Conservation (phyloP, 805 yeast species). For the Metschnikowia corniflorae region DNA sequence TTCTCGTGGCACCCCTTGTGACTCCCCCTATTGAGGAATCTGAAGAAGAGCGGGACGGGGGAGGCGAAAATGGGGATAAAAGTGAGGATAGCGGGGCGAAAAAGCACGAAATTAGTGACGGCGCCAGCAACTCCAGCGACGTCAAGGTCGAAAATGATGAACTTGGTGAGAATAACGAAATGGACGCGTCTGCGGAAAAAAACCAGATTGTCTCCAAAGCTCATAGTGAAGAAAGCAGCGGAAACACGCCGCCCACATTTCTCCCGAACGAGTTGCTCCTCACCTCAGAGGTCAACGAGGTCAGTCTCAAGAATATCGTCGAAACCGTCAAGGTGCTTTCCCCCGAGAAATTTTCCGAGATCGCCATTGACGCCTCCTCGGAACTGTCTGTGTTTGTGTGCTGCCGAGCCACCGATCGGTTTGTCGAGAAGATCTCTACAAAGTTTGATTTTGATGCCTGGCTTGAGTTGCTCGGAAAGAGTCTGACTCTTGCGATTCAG, state of each 20-base stretch:
- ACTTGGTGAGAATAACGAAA: not conserved
- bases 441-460: conserved; percentile 39
- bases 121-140: conserved; percentile 6
- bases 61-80: not conserved
- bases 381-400: conserved; percentile 34
- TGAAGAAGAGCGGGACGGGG: not conserved
- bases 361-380: conserved; percentile 33
- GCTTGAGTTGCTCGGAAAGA: conserved; percentile 16
- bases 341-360: conserved; percentile 28
- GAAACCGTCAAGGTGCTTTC: conserved; percentile 45
- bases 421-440: conserved; percentile 31
- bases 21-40: conserved; percentile 18
- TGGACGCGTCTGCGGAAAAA: conserved; percentile 7
- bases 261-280: conserved; percentile 47
- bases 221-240: conserved; percentile 11
- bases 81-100: not conserved
- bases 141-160: conserved; percentile 6
- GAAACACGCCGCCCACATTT: conserved; percentile 4
- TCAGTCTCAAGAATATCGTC: conserved; percentile 42
- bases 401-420: conserved; percentile 39
- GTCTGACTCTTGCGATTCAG: conserved; percentile 8
- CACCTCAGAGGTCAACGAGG: conserved; percentile 46
- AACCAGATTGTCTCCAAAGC: not conserved
- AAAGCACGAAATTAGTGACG: not conserved
- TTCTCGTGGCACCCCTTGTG: conserved; percentile 48